Base-by-base conservation (phyloP, 495 filamentous ascomycete species). In the Aspergillus carlsbadensis region DNA sequence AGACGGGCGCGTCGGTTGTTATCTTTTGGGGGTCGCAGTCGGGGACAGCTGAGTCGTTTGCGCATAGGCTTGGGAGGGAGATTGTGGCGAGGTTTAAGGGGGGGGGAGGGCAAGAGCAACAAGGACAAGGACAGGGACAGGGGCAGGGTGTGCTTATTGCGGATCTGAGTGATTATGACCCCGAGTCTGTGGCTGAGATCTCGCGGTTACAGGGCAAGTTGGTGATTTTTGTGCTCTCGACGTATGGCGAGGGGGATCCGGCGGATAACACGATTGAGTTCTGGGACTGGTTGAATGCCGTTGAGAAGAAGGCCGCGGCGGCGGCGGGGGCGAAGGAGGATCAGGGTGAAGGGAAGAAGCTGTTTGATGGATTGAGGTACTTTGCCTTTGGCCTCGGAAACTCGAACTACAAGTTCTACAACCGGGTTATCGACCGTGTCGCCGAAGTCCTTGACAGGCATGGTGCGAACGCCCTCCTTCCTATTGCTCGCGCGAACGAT, bases 11-110 rank as follows among this genome's bases (percentile, higher is more conserved):
- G 46, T 53, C 69, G 10, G 60, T 78, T n/a, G 76, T 79, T 14
- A 69, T 83, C 8, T 78, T 83, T 60, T 84, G 76, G 75, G 80
- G 77, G 45, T 82, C 78, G 0, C 80, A 84, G 65, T 81, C 79
- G 14, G 80, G 81, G 10, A 83, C 78, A 0, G 77, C 79, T 0
- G 80, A 83, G 56, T 69, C 69, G 0, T 74, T 81, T 53, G 79
- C 79, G 13, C 63, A 75, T 44, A 66, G 71, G 6, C 65, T 84
- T 14, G 74, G 69, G 0, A 64, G 74, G 46, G 80, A 83, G 22
- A 74, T 76, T 39, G 62, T 64, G 5, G 52, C 66, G 15, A 68
- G 73, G 7, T 80, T 80, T 59, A 29, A 29, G 26, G 72, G 74
- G 5, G n/a, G n/a, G n/a, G n/a, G n/a, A n/a, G n/a, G n/a, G n/a